Conservation (phyloP, 345 rosid species). For the Zanthoxylum bungeanum region DNA sequence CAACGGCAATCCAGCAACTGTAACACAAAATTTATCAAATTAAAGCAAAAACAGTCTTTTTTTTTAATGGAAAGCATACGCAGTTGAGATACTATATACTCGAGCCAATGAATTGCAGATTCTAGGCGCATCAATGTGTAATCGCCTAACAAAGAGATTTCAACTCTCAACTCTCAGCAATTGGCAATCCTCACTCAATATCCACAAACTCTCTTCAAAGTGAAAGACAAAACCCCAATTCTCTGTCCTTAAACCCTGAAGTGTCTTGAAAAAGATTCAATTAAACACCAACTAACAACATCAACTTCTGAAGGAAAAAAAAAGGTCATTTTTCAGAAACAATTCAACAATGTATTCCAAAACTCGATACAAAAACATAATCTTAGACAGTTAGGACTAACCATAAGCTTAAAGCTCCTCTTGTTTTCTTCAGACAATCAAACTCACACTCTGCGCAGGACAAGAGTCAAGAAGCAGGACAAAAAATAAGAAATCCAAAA, state of each 20-base stretch:
- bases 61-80: not conserved
- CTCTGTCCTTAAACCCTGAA: slow-evolving; percentile 7
- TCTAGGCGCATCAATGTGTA: not conserved
- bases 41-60: not conserved
- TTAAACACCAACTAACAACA: not conserved
- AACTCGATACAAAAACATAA: not conserved
- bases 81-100: not conserved
- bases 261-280: not conserved
- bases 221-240: slow-evolving; percentile 12
- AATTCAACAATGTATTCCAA: not conserved
- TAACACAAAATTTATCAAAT: not conserved
- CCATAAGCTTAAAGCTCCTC: slow-evolving; percentile 5
- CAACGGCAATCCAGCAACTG: not conserved
- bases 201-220: not conserved
- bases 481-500: slow-evolving; percentile 13
- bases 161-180: not conserved
- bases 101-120: not conserved
- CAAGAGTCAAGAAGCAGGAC: not conserved
- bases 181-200: not conserved
- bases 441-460: slow-evolving; percentile 15
- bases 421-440: not conserved
- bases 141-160: not conserved
- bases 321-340: not conserved
- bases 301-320: not conserved
- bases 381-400: not conserved